Evolutionary conservation across 768 basidiomycete species (phyloP), one percentile per base, ranked within the genome.

Genomic region (Suillus spraguei): DNA sequence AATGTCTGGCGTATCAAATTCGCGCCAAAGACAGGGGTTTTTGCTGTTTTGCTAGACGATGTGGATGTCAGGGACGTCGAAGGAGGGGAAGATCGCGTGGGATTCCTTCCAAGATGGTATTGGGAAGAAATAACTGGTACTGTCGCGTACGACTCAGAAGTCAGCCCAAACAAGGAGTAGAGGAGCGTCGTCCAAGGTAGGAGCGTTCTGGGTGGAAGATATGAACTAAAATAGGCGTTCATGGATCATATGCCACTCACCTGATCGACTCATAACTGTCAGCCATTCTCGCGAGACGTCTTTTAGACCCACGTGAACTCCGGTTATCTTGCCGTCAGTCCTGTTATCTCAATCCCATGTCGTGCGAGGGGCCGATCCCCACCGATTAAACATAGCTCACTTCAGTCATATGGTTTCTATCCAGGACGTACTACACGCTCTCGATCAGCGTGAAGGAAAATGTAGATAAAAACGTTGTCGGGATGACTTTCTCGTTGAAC

Each of bases 41-140:
- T 72, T n/a, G 70, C 87, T 49, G 68, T 69, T 52, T 69, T 75
- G 54, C 78, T 95, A 41, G 83, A 83, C 63, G 72, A 76, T 5
- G 73, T 69, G 54, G 86, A 79, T 11, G 76, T 86, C 36, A 78
- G 76, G 52, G 90, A 90, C 20, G 89, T 92, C 2, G 77, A 77
- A 63, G 83, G 78, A 28, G 86, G 85, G 5, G 91, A 92, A 73
- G 89, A 91, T 60, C 78, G 92, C 56, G 82, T 91, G 24, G 92
- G 93, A n/a, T 90, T 94, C 67, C 70, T 94, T 46, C 92, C 92
- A 11, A 79, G 74, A 65, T 90, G 88, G 88, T 94, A 88, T 74
- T 90, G 77, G 71, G 74, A 82, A 9, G 73, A 74, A 56, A 24
- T 71, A 36, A 62, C 6, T 8, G 53, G 16, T 11, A 13, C 44